These are phyloP conservation scores for Casaregolazyma suthepensis DNA, from an alignment of 1,139 yeast genomes.

Conservation along the genomic window DNA sequence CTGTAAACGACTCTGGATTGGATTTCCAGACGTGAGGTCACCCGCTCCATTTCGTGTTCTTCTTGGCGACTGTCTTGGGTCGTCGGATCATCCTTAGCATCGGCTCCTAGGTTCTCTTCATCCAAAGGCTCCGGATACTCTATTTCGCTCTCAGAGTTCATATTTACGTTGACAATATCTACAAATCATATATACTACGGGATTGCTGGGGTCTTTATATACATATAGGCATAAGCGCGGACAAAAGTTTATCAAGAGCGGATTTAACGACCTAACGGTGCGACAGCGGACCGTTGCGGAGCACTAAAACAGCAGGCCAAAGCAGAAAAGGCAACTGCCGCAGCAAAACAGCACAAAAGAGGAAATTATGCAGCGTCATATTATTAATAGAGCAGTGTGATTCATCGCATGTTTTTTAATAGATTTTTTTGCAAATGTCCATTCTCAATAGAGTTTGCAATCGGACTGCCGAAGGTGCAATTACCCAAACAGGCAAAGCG, in stretches of 20 bases:
- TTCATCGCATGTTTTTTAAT: neutral
- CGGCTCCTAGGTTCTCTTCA: neutral
- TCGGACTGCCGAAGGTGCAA: neutral
- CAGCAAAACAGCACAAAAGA: neutral
- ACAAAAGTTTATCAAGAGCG: neutral
- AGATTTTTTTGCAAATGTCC: no score
- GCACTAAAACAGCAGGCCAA: neutral
- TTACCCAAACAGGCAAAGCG: neutral
- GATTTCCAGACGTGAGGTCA: slow-evolving; percentile 3
- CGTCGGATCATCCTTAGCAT: neutral
- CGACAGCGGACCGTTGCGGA: neutral
- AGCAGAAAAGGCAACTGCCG: neutral
- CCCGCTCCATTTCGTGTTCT: neutral
- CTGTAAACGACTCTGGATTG: slow-evolving; percentile 5
- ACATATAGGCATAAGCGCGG: neutral
- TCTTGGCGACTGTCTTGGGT: neutral
- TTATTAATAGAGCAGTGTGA: neutral
- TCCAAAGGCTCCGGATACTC: neutral
- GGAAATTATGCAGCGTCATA: neutral
- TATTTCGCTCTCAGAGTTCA: neutral
- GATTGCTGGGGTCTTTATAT: neutral
- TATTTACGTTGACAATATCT: neutral
- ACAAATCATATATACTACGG: neutral
- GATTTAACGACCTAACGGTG: neutral
- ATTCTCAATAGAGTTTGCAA: neutral